These are phyloP conservation scores for Aspergillus aculeatus DNA, from an alignment of 2,329 filamentous ascomycete species.

Conservation along the genomic window DNA sequence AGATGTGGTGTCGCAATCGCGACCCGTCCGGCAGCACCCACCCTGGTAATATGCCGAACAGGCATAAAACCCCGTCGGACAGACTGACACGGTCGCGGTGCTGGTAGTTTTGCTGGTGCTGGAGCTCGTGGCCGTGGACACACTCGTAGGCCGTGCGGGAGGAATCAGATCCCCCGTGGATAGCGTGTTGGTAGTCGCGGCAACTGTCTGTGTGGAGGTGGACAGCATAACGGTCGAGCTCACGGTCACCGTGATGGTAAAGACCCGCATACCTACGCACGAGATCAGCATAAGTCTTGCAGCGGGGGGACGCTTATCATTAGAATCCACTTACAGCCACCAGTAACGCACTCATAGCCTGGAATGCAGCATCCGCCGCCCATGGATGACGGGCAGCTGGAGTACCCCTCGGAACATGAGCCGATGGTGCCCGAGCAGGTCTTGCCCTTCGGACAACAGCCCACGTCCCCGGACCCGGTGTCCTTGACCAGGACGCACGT, in stretches of 20 bases:
- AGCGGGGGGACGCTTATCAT: too few species aligned
- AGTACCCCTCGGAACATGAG: constrained; percentile 53
- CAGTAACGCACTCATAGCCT: constrained; percentile 56
- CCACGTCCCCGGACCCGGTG: constrained; percentile 56
- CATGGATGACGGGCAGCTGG: constrained; percentile 52
- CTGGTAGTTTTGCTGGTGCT: constrained; percentile 29
- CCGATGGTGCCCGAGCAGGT: constrained; percentile 54
- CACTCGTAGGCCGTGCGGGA: constrained; percentile 41
- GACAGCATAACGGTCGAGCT: constrained; percentile 32
- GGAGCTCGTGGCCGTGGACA: constrained; percentile 38
- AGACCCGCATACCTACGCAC: constrained; percentile 32
- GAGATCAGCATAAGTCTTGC: not conserved
- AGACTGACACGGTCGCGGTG: constrained; percentile 49
- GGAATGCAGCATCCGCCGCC: constrained; percentile 64
- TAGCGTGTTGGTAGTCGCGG: constrained; percentile 23
- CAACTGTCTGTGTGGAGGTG: constrained; percentile 32
- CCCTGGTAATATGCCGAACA: constrained; percentile 78
- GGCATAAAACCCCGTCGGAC: constrained; percentile 88
- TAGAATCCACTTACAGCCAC: constrained; percentile 50
- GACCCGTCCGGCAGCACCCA: constrained; percentile 84
- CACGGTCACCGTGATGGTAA: constrained; percentile 38
- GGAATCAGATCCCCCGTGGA: constrained; percentile 32
- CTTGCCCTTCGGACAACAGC: constrained; percentile 58
- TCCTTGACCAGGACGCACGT: constrained; percentile 56
- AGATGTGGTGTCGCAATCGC: constrained; percentile 77